Base-by-base conservation (phyloP, 2,329 filamentous ascomycete genomes). In the Capronia americana region DNA sequence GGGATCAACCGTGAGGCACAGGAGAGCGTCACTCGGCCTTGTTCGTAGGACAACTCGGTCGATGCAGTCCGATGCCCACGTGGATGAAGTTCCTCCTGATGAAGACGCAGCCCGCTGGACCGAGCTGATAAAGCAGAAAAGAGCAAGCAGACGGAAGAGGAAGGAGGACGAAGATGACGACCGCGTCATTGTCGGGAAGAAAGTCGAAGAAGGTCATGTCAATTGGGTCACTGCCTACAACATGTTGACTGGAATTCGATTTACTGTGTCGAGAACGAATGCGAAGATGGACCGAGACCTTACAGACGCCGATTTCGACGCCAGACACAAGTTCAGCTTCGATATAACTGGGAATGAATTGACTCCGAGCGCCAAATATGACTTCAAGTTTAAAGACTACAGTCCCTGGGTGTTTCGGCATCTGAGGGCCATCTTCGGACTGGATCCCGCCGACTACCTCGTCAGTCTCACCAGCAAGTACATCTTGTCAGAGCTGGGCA, bases 351-450 rank as follows among this genome's bases (percentile, higher is more conserved):
- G 95, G 71, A 97, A 97, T 78, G 95, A 99, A 82, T 84, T 99
- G 77, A 96, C 96, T 4, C 95, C 95, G 24, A 97, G 94, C 69
- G 93, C 95, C 73, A 98, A 99, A 81, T 99, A 99, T 83, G 95
- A 99, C 82, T 99, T 99, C 88, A 99, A 99, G 80, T 99, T 99
- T 85, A 99, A 99, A 82, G 95, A 99, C 81, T 99, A 99, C 79
- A 94, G 94, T n/a, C 95, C 95, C 64, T 98, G 94, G 93, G 95
- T 99, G 66, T 99, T 99, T 80, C 92, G 95, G 74, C 92, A 93
- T 79, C 85, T 99, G 51, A 91, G 95, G 71, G 84, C 88, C 57
- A 90, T 90, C 69, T 99, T 99, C 82, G 88, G 90, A 73, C 87
- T 98, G 63, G 95, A 99, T 76, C 95, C 95, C 24, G 95, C 94